Evolutionary conservation across 306 rosid genomes (phyloP), one percentile per base, ranked within the genome.

Genomic region (Cicer bijugum): DNA sequence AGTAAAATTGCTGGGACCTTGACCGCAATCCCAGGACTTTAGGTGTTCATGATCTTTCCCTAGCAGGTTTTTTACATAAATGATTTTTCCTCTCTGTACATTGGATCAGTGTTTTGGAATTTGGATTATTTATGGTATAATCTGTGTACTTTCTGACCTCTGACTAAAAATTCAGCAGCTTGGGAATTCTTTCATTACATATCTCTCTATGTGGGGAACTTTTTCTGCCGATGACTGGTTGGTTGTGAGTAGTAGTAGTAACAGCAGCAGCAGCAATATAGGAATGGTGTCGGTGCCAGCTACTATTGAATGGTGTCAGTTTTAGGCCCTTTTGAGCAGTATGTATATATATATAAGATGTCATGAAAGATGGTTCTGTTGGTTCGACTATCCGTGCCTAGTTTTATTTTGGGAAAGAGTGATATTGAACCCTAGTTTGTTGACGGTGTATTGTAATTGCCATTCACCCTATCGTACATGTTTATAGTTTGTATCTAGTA

Each of bases 1-100:
- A 6, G 75, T 80, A 75, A 55, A 72, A 72, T 11, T 74, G 28
- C 11, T 7, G 43, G 65, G 16, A 59, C 65, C 64, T 33, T 59
- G 65, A 59, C 65, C 12, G 16, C 6, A n/a, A 33, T 59, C 42
- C 43, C 10, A 3, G 1, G 10, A 3, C 12, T 59, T 33, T 6
- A 42, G 10, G 45, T 40, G 45, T 40, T 40, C 8, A 1, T 40
- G 44, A 40, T 40, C 44, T 40, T 40, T 40, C 1, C 44, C 44
- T 40, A 6, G 44, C 44, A 50, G 5, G 17, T 12, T 8, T 53
- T 53, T 52, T n/a, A 52, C 38, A 16, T 17, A 15, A 19, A 51
- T 63, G 63, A 47, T 37, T 48, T 52, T 28, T 52, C 28, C 46
- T 42, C 37, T 75, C 42, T 10, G 23, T 33, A 55, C 59, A 44